These are phyloP conservation scores for Sphaerobolus stellatus DNA, from an alignment of 1,284 basidiomycete species.

Conservation along the genomic window DNA sequence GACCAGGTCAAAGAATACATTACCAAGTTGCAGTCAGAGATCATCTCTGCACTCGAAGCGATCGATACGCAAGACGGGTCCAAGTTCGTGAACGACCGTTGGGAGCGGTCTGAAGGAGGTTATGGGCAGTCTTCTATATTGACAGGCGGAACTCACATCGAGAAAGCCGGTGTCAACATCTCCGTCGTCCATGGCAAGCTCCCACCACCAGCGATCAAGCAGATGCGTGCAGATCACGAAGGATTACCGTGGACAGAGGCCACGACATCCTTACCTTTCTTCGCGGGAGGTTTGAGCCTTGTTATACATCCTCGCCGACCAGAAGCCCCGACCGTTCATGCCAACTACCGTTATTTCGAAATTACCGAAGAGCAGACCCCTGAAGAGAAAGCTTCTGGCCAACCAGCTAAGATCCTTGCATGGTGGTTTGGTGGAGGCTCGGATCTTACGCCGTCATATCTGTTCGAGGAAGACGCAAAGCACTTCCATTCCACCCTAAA, in stretches of 20 bases:
- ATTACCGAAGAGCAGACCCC: slow-evolving; percentile 54
- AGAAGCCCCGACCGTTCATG: slow-evolving; percentile 88
- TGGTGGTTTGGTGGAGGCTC: slow-evolving; percentile 99
- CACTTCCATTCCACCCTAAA: slow-evolving; percentile 89
- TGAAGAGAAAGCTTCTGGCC: slow-evolving; percentile 27
- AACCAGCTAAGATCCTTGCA: slow-evolving; percentile 56
- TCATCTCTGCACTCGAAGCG: slow-evolving; percentile 76
- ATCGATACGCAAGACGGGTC: slow-evolving; percentile 69
- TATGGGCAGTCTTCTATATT: slow-evolving; percentile 89
- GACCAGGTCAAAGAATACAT: slow-evolving; percentile 80
- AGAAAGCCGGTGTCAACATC: slow-evolving; percentile 97
- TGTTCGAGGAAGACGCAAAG: slow-evolving; percentile 82
- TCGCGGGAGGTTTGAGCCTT: slow-evolving; percentile 88
- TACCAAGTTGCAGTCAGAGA: slow-evolving; percentile 76
- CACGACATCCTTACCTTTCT: slow-evolving; percentile 76
- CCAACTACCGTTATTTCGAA: slow-evolving; percentile 99
- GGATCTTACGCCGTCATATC: slow-evolving; percentile 93
- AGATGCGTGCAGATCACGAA: slow-evolving; percentile 93
- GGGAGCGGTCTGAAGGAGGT: slow-evolving; percentile 84
- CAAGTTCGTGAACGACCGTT: slow-evolving; percentile 83
- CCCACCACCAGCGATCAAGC: slow-evolving; percentile 84
- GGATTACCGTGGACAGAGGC: slow-evolving; percentile 64
- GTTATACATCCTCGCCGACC: slow-evolving; percentile 96
- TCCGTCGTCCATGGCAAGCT: slow-evolving; percentile 89
- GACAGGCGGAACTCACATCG: slow-evolving; percentile 69